phyloP scores from a whole-genome alignment of 257 asterid species.

The Buddleja alternifolia region DNA sequence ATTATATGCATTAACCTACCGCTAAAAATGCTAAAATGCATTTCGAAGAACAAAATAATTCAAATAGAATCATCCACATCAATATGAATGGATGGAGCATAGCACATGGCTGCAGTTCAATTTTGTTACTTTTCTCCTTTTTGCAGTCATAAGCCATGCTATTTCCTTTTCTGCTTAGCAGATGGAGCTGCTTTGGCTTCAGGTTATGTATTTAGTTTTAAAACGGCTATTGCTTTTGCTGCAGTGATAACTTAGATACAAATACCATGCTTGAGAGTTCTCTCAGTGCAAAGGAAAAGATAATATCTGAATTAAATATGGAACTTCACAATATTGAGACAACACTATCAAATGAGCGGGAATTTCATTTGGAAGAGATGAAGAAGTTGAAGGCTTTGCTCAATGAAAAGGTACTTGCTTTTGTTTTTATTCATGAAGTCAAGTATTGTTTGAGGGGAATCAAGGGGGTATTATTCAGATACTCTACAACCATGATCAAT shows the following conservation, averaged over 20 bases:
- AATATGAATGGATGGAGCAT: background rate
- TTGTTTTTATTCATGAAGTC: background rate
- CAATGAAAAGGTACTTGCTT: constrained; percentile 73
- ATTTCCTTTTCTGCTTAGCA: constrained; percentile 19
- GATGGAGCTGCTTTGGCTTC: constrained; percentile 15
- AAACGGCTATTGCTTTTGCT: constrained; percentile 28
- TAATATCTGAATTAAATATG: constrained; percentile 84
- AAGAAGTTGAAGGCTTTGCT: constrained; percentile 79
- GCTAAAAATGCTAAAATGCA: too few species aligned
- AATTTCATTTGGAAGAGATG: constrained; percentile 73
- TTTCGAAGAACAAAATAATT: background rate
- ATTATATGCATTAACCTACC: too few species aligned
- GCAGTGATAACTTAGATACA: constrained; percentile 77
- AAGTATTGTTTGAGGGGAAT: background rate
- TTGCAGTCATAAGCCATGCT: constrained; percentile 10
- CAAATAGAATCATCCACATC: background rate
- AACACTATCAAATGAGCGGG: constrained; percentile 83
- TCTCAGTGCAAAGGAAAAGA: constrained; percentile 86
- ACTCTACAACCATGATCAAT: background rate
- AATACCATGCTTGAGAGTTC: constrained; percentile 86
- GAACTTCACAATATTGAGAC: constrained; percentile 94
- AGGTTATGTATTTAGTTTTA: constrained; percentile 14
- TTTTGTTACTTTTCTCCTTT: constrained; percentile 2
- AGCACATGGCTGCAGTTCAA: background rate
- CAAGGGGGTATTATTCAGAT: background rate